Conservation (phyloP, 1,284 basidiomycete species). For the Naganishia cerealis region DNA sequence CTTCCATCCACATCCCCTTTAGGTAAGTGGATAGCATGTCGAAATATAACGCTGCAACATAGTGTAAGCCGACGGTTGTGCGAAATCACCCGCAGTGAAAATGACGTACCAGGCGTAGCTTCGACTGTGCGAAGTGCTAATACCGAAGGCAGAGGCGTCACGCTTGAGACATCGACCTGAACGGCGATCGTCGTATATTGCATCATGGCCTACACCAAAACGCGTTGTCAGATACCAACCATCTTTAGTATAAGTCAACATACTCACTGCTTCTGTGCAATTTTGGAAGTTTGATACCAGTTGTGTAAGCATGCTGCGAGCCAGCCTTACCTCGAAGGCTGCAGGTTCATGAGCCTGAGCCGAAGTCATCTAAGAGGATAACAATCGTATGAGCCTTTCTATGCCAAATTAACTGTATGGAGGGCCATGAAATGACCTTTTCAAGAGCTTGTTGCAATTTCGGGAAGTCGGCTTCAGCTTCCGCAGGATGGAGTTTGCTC, state of each 20-base stretch:
- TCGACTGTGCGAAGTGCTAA: conserved; percentile 14
- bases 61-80: background rate
- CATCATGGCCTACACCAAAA: conserved; percentile 3
- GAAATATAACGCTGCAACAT: conserved; percentile 12
- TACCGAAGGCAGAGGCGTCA: conserved; percentile 15
- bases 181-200: conserved; percentile 9
- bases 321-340: conserved; percentile 11
- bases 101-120: conserved; percentile 6
- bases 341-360: conserved; percentile 9
- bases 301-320: conserved; percentile 16
- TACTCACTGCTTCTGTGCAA: conserved; percentile 6
- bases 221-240: background rate
- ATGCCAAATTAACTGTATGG: background rate
- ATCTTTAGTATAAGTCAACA: too few species aligned
- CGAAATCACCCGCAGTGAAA: background rate
- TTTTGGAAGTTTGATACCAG: background rate
- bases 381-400: background rate
- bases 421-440: background rate
- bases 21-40: conserved; percentile 20
- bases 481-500: conserved; percentile 2
- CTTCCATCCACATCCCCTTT: conserved; percentile 19
- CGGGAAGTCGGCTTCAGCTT: conserved; percentile 10
- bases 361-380: background rate
- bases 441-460: conserved; percentile 9
- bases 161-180: conserved; percentile 7